Base-by-base conservation (phyloP, 805 yeast genomes). In the Monosporozyma siamensis region DNA sequence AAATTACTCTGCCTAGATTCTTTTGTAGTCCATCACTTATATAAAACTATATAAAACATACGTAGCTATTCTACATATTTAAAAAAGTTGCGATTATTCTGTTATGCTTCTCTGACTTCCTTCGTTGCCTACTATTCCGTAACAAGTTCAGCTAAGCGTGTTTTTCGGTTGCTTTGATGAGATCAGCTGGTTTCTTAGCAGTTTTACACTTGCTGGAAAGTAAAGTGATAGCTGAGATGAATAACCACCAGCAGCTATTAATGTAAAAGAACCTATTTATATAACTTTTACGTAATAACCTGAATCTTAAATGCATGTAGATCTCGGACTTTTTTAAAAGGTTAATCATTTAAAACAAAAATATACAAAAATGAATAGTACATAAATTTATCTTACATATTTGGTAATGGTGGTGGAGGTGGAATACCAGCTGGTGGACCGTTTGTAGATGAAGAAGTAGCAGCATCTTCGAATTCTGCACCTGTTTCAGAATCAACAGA, bases 1-100 rank as follows among this genome's bases (percentile, higher is more conserved):
- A 65, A 87, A 87, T 73, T 87, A 83, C 69, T 75, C 70, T 43
- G 80, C 74, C 64, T 80, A 63, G 47, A 17, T 35, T 8, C 32
- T 4, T 15, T 29, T 9, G 6, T 20, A 29, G 24, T 37, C 23
- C 24, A 34, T 20, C 8, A 24, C 6, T 18, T 18, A 15, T 34
- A 34, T 34, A 17, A 22, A 36, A 36, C n/a, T n/a, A 36, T 32
- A 20, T 18, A 18, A 8, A 31, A n/a, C n/a, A n/a, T n/a, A n/a
- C n/a, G n/a, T n/a, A n/a, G n/a, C n/a, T n/a, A n/a, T n/a, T n/a
- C n/a, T n/a, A n/a, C n/a, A n/a, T n/a, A n/a, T n/a, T n/a, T n/a
- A n/a, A n/a, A n/a, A n/a, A n/a, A n/a, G n/a, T n/a, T n/a, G n/a
- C n/a, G n/a, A n/a, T n/a, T n/a, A n/a, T n/a, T n/a, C n/a, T n/a